Base-by-base conservation (phyloP, 2,329 filamentous ascomycete genomes). In the Phaeomoniella chlamydospora region DNA sequence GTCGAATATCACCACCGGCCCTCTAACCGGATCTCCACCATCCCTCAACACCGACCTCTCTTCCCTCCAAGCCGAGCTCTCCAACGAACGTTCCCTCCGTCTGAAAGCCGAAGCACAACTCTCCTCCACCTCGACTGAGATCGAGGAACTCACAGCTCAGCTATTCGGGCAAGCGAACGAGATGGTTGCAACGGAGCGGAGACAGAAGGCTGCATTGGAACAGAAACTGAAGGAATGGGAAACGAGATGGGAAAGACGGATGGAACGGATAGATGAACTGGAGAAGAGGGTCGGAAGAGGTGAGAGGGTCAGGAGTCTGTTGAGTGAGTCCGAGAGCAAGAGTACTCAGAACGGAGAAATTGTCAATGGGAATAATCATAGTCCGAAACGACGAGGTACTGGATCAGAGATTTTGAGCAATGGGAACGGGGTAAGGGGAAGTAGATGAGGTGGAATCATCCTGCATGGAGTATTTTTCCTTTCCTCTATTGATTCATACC, bases 141-240 rank as follows among this genome's bases (percentile, higher is more conserved):
- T 78, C 18, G 74, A 77, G 44, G 74, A 78, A 37, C 52, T 78
- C 40, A 74, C 67, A 10, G 67, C 66, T 18, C 65, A 67, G 38
- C 51, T 78, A 5, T 78, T 78, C 50, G 68, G 68, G 36, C 69
- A 77, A 48, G 74, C 74, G 18, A 77, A 77, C 40, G 73, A 77
- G 52, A 77, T 78, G 73, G 74, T 78, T 5, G 72, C 73, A 3
- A 57, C 64, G 37, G 74, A 78, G 56, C 62, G 74, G 16, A 70
- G 65, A 49, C 71, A 70, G 29, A 58, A 72, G 37, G 69, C 66
- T 12, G 70, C 59, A 40, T 47, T 67, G 34, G 62, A 67, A 38
- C 61, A 66, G 43, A 48, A 62, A 17, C 59, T 67, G 1, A 59
- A 59, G 18, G 49, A 65, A 31, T 45, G 67, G 19, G 64, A 66